Percentiles rank a stretch among this genome's conserved stretches.
phyloP scores from a whole-genome alignment of 2,329 filamentous ascomycete genomes.

The Cladophialophora bantiana region DNA sequence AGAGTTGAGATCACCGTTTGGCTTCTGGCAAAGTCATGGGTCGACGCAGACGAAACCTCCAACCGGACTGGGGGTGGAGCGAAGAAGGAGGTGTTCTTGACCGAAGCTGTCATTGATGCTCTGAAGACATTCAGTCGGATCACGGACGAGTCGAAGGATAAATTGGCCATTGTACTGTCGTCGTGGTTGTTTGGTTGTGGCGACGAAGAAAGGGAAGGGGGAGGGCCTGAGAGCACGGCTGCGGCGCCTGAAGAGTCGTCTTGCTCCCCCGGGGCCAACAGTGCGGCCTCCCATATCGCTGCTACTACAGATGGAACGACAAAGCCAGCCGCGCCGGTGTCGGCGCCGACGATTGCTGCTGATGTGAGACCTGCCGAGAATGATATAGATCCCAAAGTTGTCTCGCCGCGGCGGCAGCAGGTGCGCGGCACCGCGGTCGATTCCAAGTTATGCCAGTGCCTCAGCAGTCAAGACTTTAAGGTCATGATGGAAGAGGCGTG shows the following conservation, averaged over 20 bases:
- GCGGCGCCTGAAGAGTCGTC: not conserved
- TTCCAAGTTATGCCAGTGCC: not conserved
- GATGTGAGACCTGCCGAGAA: not conserved
- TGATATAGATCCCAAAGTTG: not conserved
- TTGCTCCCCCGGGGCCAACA: not conserved
- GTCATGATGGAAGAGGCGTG: not conserved
- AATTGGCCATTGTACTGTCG: not conserved
- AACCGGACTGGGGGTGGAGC: not conserved
- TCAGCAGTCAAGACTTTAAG: not conserved
- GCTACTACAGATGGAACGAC: not conserved
- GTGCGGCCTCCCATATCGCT: not conserved
- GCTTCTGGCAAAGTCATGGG: constrained; percentile 10
- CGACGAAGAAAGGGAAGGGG: not conserved
- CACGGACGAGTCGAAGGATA: not conserved
- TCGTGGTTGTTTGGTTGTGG: constrained; percentile 9
- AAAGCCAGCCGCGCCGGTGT: not conserved
- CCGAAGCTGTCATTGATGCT: constrained; percentile 14
- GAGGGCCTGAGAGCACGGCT: not conserved
- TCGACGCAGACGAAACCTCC: constrained; percentile 6
- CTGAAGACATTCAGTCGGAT: not conserved
- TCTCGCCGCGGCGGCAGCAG: not conserved
- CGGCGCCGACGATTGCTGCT: not conserved
- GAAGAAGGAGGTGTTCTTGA: constrained; percentile 11
- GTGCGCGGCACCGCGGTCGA: not conserved
- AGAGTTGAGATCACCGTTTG: constrained; percentile 5